Percentiles rank a stretch among this genome's conserved stretches.
Conservation (phyloP, 805 yeast species). For the Ogataea paradorogensis region DNA sequence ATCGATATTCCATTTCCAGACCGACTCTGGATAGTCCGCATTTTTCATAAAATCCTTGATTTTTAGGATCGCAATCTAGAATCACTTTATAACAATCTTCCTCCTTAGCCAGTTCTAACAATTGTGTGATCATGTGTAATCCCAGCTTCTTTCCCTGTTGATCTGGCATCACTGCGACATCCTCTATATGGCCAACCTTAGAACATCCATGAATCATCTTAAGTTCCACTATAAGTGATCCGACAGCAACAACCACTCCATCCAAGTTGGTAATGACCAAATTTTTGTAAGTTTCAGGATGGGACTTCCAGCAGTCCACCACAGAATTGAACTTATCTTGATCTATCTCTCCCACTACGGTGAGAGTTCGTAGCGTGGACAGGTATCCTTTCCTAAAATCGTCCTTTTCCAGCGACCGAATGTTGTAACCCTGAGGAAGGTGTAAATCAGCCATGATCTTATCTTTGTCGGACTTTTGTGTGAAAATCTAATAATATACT, state of each 20-base stretch:
- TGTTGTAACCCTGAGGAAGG: slow-evolving; percentile 64
- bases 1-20: slow-evolving; percentile 61
- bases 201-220: slow-evolving; percentile 86
- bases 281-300: slow-evolving; percentile 57
- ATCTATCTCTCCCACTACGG: slow-evolving; percentile 77
- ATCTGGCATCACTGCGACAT: slow-evolving; percentile 70
- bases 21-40: slow-evolving; percentile 75
- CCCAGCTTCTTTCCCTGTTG: slow-evolving; percentile 90
- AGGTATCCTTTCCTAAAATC: slow-evolving; percentile 68
- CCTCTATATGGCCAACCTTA: slow-evolving; percentile 90
- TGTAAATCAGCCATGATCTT: slow-evolving; percentile 3
- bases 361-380: slow-evolving; percentile 62
- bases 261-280: slow-evolving; percentile 58
- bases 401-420: slow-evolving; percentile 51
- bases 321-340: slow-evolving; percentile 46
- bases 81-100: slow-evolving; percentile 84
- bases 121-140: slow-evolving; percentile 53
- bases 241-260: slow-evolving; percentile 72
- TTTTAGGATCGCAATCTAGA: slow-evolving; percentile 81
- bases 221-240: slow-evolving; percentile 74
- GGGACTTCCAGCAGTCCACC: slow-evolving; percentile 55
- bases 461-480: background rate
- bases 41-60: slow-evolving; percentile 82
- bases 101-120: slow-evolving; percentile 56
- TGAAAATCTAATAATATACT: background rate